phyloP scores from a whole-genome alignment of 495 filamentous ascomycete species.

The Polyplosphaeria fusca region DNA sequence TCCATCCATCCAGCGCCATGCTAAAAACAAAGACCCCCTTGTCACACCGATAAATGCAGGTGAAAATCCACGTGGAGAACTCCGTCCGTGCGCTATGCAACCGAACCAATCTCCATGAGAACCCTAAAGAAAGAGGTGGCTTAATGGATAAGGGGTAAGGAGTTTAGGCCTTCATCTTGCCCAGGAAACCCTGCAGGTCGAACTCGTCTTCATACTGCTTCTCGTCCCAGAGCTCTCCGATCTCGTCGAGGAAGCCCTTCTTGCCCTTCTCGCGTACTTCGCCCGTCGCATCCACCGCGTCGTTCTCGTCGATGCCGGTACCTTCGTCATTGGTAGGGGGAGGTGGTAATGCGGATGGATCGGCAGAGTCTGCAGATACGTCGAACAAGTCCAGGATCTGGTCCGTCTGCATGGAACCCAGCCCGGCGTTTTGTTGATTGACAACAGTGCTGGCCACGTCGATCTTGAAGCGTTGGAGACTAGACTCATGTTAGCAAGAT shows the following conservation, averaged over 20 bases:
- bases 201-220: conserved; percentile 96
- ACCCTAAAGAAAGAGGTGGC: background rate
- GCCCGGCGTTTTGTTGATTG: conserved; percentile 96
- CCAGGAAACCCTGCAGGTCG: conserved; percentile 87
- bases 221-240: conserved; percentile 96
- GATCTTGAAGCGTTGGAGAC: conserved; percentile 98
- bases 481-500: conserved; percentile 36
- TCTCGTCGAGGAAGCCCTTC: conserved; percentile 89
- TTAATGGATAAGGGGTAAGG: background rate
- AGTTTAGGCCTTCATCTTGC: conserved; percentile 64
- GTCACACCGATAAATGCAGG: background rate
- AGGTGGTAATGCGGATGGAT: conserved; percentile 56
- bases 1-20: conserved; percentile 17
- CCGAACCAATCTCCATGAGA: background rate
- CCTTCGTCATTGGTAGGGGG: conserved; percentile 50
- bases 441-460: conserved; percentile 97
- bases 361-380: conserved; percentile 66
- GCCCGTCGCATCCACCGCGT: conserved; percentile 91
- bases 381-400: conserved; percentile 97
- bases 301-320: conserved; percentile 64
- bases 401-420: conserved; percentile 95
- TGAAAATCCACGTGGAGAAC: background rate
- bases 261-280: conserved; percentile 93
- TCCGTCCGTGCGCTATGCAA: background rate
- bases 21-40: conserved; percentile 8